phyloP scores from a whole-genome alignment of 1,139 yeast genomes.

The Zhuliangozyma blackwelliae region DNA sequence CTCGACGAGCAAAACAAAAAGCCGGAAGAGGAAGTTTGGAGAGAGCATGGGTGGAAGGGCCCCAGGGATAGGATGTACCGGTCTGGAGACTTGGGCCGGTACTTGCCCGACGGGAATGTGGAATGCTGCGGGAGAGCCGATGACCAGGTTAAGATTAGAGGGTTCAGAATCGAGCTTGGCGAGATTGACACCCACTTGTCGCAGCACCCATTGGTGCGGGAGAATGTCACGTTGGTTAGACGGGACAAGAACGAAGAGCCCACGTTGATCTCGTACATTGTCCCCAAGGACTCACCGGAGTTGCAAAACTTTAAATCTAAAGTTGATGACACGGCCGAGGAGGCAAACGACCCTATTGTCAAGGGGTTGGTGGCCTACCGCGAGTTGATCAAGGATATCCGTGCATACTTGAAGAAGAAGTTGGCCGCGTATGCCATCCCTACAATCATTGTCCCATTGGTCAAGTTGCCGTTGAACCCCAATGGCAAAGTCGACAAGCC shows the following conservation, averaged over 20 bases:
- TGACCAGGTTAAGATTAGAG: slow-evolving; percentile 97
- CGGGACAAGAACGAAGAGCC: slow-evolving; percentile 93
- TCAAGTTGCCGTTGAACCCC: slow-evolving; percentile 87
- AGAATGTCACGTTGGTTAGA: slow-evolving; percentile 88
- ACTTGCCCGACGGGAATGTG: slow-evolving; percentile 93
- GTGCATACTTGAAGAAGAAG: slow-evolving; percentile 77
- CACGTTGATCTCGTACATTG: slow-evolving; percentile 83
- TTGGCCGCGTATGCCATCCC: slow-evolving; percentile 94
- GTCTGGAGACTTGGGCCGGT: slow-evolving; percentile 96
- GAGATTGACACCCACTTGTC: slow-evolving; percentile 97
- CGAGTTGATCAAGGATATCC: slow-evolving; percentile 74
- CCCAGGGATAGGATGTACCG: slow-evolving; percentile 94
- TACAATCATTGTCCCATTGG: slow-evolving; percentile 81
- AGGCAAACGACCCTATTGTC: slow-evolving; percentile 63
- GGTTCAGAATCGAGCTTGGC: slow-evolving; percentile 96
- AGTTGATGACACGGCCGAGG: slow-evolving; percentile 27
- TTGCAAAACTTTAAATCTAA: slow-evolving; percentile 48
- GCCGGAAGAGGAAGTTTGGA: slow-evolving; percentile 56
- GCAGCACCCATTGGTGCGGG: slow-evolving; percentile 87
- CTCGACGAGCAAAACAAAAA: slow-evolving; percentile 39
- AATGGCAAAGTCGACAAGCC: slow-evolving; percentile 99
- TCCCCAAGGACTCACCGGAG: slow-evolving; percentile 68
- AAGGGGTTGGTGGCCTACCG: slow-evolving; percentile 74
- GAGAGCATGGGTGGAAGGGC: slow-evolving; percentile 77
- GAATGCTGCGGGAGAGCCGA: slow-evolving; percentile 99